Percentiles rank a stretch among this genome's conserved stretches.
Conservation (phyloP, 345 rosid species). For the Hevea brasiliensis region DNA sequence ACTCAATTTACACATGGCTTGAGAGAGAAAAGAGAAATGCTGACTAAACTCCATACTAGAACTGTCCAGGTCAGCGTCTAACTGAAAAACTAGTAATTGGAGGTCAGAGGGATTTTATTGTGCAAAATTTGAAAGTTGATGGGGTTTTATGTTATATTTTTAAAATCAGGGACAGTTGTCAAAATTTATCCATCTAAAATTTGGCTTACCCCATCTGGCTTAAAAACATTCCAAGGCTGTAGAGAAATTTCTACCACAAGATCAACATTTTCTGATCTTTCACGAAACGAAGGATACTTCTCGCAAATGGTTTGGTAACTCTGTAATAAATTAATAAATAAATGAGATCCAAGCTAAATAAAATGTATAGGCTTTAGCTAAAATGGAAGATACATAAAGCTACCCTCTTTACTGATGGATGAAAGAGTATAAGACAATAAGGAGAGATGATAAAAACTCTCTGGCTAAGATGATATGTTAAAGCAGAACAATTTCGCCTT, state of each 20-base stretch:
- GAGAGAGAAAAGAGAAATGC: no score
- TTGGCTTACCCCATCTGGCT: constrained; percentile 82
- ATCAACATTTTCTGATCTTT: constrained; percentile 93
- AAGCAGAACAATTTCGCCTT: no score
- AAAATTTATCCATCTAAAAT: no score
- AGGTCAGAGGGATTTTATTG: no score
- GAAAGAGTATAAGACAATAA: not conserved
- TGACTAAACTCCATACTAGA: no score
- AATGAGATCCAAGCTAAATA: constrained; percentile 15
- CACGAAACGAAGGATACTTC: constrained; percentile 88
- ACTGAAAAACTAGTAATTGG: no score
- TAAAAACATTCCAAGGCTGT: constrained; percentile 98
- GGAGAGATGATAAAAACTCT: not conserved
- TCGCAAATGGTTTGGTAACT: constrained; percentile 85
- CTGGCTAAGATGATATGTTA: not conserved
- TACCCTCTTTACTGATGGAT: not conserved
- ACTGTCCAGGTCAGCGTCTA: no score
- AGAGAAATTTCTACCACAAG: constrained; percentile 92
- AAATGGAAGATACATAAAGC: not conserved
- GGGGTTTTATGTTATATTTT: no score
- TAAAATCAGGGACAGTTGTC: no score
- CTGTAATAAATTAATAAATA: constrained; percentile 34
- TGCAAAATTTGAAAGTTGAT: no score
- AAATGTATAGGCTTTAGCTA: not conserved
- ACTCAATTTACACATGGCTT: no score